Evolutionary conservation across 352 stramenopile species (phyloP).

Genomic region (Globisporangium viniferum): DNA sequence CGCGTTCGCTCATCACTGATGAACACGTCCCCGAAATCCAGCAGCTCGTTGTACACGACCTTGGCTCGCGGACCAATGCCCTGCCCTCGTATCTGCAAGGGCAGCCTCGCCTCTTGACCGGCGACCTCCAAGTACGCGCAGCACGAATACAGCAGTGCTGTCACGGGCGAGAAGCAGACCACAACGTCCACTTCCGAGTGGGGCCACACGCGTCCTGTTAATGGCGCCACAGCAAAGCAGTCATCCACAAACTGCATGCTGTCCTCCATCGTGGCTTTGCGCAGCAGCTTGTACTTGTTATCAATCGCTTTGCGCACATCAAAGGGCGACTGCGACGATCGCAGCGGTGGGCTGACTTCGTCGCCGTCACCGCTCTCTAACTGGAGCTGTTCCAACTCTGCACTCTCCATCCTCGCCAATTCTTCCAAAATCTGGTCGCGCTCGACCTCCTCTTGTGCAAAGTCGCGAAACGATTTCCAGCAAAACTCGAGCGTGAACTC

Average conservation of each 20-base stretch:
- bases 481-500: slow-evolving; percentile 90
- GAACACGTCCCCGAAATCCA: slow-evolving; percentile 95
- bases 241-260: slow-evolving; percentile 94
- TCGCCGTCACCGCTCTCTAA: slow-evolving; percentile 24
- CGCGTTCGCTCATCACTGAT: slow-evolving; percentile 87
- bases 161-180: slow-evolving; percentile 85
- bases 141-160: slow-evolving; percentile 79
- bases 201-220: slow-evolving; percentile 90
- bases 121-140: slow-evolving; percentile 88
- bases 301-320: slow-evolving; percentile 64
- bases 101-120: slow-evolving; percentile 85
- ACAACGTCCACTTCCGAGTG: slow-evolving; percentile 90
- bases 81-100: slow-evolving; percentile 84
- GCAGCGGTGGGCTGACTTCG: slow-evolving; percentile 18
- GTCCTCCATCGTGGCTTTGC: slow-evolving; percentile 88
- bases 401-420: slow-evolving; percentile 75
- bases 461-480: slow-evolving; percentile 90
- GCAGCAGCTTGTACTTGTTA: slow-evolving; percentile 90
- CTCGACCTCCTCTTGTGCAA: slow-evolving; percentile 76
- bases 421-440: slow-evolving; percentile 79
- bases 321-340: slow-evolving; percentile 47
- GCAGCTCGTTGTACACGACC: slow-evolving; percentile 91
- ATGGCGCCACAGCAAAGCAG: slow-evolving; percentile 88
- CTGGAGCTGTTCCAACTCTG: slow-evolving; percentile 68
- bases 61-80: slow-evolving; percentile 92